These are phyloP conservation scores for Skeletonema costatum DNA, from an alignment of 108 stramenopile genomes.

Conservation along the genomic window DNA sequence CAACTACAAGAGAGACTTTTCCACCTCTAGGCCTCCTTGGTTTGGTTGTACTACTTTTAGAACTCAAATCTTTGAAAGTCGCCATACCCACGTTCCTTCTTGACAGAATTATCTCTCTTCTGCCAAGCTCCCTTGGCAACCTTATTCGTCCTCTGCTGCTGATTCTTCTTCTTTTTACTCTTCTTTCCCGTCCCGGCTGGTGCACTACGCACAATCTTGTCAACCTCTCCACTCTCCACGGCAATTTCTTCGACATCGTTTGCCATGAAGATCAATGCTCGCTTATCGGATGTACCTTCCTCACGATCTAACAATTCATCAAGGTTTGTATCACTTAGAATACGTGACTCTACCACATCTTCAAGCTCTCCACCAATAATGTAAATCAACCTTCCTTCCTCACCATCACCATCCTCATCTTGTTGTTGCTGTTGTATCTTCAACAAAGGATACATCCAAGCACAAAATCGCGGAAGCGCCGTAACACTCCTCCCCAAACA, in stretches of 20 bases:
- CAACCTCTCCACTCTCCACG: constrained; percentile 55
- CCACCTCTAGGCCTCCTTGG: not conserved
- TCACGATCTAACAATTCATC: constrained; percentile 51
- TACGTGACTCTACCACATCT: constrained; percentile 42
- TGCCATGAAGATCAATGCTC: constrained; percentile 63
- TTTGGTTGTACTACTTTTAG: not conserved
- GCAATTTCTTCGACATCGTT: constrained; percentile 56
- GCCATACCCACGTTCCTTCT: constrained; percentile 76
- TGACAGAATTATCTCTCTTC: constrained; percentile 40
- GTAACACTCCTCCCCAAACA: constrained; percentile 80
- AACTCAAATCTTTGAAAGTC: constrained; percentile 72
- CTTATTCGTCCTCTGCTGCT: constrained; percentile 32
- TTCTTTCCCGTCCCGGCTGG: not conserved
- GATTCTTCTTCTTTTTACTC: not conserved
- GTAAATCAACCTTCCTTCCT: constrained; percentile 61
- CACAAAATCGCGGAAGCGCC: constrained; percentile 72
- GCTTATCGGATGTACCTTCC: constrained; percentile 67
- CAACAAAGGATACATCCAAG: constrained; percentile 74
- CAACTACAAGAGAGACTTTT: too few species aligned
- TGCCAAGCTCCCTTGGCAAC: constrained; percentile 67
- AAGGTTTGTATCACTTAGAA: constrained; percentile 44
- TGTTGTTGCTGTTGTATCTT: constrained; percentile 3
- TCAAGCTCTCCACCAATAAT: constrained; percentile 85
- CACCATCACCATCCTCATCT: not conserved
- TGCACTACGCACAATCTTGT: constrained; percentile 15